These are phyloP conservation scores for Pholiota microspora DNA, from an alignment of 768 basidiomycete species.

Conservation along the genomic window DNA sequence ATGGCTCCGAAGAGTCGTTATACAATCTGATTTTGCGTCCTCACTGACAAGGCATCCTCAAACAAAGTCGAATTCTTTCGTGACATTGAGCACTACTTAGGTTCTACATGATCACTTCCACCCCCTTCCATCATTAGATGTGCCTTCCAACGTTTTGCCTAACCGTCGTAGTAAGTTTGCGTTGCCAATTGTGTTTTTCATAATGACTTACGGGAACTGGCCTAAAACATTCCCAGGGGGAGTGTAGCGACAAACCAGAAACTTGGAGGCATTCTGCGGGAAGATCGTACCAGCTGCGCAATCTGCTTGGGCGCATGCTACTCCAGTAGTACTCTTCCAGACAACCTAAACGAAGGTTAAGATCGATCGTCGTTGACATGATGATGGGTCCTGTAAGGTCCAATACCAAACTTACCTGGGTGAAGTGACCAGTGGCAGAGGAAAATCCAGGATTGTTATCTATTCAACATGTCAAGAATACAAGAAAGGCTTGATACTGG, in stretches of 20 bases:
- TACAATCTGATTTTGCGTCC: too few species aligned
- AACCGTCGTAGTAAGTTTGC: background rate
- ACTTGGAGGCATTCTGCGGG: background rate
- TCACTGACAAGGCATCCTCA: too few species aligned
- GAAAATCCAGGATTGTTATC: constrained; percentile 28
- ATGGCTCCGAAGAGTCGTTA: too few species aligned
- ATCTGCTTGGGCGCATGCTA: constrained; percentile 6
- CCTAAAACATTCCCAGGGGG: constrained; percentile 6
- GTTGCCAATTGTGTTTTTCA: background rate
- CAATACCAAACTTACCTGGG: constrained; percentile 21
- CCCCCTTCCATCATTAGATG: too few species aligned
- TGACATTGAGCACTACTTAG: too few species aligned
- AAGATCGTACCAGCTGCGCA: constrained; percentile 3
- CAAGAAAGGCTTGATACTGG: background rate
- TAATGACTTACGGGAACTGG: constrained; percentile 6
- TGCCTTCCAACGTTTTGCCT: constrained; percentile 8
- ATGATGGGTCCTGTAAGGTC: too few species aligned
- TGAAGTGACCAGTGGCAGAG: constrained; percentile 27
- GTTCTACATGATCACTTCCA: too few species aligned
- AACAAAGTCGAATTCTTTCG: too few species aligned
- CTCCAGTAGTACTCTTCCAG: constrained; percentile 7
- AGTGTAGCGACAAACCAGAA: constrained; percentile 4
- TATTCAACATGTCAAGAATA: constrained; percentile 7
- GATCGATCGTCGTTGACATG: background rate
- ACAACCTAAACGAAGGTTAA: background rate